These are phyloP conservation scores for Aspergillus sparsus DNA, from an alignment of 495 filamentous ascomycete genomes.

Conservation along the genomic window DNA sequence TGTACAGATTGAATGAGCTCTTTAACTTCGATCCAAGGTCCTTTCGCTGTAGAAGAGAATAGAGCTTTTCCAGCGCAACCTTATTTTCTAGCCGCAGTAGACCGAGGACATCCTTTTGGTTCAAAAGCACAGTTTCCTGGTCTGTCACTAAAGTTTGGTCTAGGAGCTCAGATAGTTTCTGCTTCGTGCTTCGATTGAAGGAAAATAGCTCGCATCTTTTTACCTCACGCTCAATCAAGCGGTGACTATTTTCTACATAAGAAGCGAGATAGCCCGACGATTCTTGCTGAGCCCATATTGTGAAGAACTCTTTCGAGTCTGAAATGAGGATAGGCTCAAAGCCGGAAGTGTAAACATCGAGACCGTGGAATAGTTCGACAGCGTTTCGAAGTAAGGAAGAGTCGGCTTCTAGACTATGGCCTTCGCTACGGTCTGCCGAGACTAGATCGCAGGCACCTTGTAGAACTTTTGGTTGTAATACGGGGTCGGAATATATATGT, in stretches of 20 bases:
- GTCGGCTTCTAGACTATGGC: slow-evolving; percentile 42
- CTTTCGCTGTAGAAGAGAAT: slow-evolving; percentile 67
- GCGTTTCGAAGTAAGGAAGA: slow-evolving; percentile 63
- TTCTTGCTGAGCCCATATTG: slow-evolving; percentile 63
- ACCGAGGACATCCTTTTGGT: slow-evolving; percentile 60
- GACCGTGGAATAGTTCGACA: slow-evolving; percentile 76
- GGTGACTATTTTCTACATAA: slow-evolving; percentile 68
- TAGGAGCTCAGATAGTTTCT: slow-evolving; percentile 68
- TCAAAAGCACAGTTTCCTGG: slow-evolving; percentile 62
- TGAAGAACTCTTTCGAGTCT: slow-evolving; percentile 64
- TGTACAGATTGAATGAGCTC: slow-evolving; percentile 73
- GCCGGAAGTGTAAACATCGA: slow-evolving; percentile 71
- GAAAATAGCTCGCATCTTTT: slow-evolving; percentile 73
- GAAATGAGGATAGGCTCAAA: slow-evolving; percentile 77
- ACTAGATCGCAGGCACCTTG: slow-evolving; percentile 76
- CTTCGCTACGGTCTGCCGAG: slow-evolving; percentile 64
- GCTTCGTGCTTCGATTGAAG: slow-evolving; percentile 78
- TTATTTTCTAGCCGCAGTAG: slow-evolving; percentile 68
- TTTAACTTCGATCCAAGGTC: slow-evolving; percentile 65
- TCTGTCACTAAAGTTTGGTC: slow-evolving; percentile 65
- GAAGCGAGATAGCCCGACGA: slow-evolving; percentile 59
- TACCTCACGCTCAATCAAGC: slow-evolving; percentile 68
- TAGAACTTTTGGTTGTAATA: slow-evolving; percentile 57
- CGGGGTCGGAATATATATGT: slow-evolving; percentile 55
- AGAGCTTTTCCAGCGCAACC: slow-evolving; percentile 70